Percentiles rank a stretch among this genome's conserved stretches.
phyloP scores from a whole-genome alignment of 495 filamentous ascomycete species.

The Geoglossum glabrum region DNA sequence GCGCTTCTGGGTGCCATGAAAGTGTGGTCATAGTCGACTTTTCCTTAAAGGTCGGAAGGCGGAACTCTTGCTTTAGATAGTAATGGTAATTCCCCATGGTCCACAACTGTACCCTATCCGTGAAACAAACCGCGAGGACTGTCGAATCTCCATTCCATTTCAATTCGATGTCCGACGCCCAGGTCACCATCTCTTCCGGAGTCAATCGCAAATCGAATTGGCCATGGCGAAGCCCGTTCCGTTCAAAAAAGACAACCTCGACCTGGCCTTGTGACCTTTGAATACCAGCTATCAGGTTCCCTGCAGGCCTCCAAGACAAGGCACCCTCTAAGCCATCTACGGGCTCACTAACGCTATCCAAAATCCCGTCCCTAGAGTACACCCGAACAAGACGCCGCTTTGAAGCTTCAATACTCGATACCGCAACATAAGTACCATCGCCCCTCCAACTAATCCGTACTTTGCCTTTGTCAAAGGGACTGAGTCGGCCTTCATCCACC shows the following conservation, averaged over 20 bases:
- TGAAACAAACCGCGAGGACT: conserved; percentile 61
- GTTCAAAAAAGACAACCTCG: conserved; percentile 91
- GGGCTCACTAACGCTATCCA: conserved; percentile 85
- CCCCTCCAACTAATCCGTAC: conserved; percentile 80
- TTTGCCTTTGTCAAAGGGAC: conserved; percentile 43
- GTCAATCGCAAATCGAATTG: conserved; percentile 61
- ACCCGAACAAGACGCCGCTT: conserved; percentile 62
- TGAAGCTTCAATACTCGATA: conserved; percentile 51
- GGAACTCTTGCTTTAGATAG: conserved; percentile 84
- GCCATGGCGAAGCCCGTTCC: conserved; percentile 86
- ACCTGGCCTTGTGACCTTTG: conserved; percentile 46
- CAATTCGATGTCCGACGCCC: conserved; percentile 38
- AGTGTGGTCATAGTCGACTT: conserved; percentile 14
- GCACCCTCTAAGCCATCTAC: conserved; percentile 74
- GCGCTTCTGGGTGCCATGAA: conserved; percentile 71
- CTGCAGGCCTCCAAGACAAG: conserved; percentile 77
- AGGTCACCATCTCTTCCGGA: conserved; percentile 32
- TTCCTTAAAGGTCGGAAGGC: background rate
- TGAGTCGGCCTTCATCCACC: conserved; percentile 65
- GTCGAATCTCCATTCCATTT: conserved; percentile 85
- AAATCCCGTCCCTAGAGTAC: conserved; percentile 69
- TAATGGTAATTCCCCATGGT: conserved; percentile 94
- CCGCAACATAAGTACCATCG: conserved; percentile 76
- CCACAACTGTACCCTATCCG: conserved; percentile 75
- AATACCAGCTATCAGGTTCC: conserved; percentile 72